These are phyloP conservation scores for Diversispora eburnea DNA, from an alignment of 192 early-diverging fungal species.

Conservation along the genomic window DNA sequence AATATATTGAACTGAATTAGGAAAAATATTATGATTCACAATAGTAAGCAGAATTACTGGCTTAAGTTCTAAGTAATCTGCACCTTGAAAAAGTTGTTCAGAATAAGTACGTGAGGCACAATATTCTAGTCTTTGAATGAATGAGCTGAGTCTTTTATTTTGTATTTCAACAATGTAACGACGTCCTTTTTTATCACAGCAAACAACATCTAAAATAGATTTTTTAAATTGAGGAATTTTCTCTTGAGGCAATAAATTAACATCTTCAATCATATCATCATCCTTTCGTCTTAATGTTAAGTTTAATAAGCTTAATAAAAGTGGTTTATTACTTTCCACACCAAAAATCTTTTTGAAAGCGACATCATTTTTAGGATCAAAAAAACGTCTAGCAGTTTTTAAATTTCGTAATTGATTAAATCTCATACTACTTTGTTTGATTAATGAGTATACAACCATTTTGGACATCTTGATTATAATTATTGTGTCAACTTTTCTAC, in stretches of 20 bases:
- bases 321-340: not conserved
- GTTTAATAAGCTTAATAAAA: constrained; percentile 16
- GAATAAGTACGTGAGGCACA: not conserved
- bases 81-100: not conserved
- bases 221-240: not conserved
- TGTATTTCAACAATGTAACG: not conserved
- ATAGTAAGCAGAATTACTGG: not conserved
- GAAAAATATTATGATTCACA: not conserved
- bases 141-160: not conserved
- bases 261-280: constrained; percentile 1
- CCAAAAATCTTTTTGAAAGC: constrained; percentile 5
- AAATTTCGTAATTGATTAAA: not conserved
- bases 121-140: not conserved
- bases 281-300: not conserved
- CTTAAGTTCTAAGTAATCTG: not conserved
- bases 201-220: constrained; percentile 2
- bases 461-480: not conserved
- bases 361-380: not conserved
- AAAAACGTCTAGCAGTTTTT: not conserved
- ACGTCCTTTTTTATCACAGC: not conserved
- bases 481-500: too few species aligned
- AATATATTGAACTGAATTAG: not conserved
- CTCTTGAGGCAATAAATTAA: not conserved
- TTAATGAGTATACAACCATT: not conserved
- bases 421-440: not conserved